These are phyloP conservation scores for Saccharomyces hybrid DNA, from an alignment of 1,139 yeast genomes.

Conservation along the genomic window DNA sequence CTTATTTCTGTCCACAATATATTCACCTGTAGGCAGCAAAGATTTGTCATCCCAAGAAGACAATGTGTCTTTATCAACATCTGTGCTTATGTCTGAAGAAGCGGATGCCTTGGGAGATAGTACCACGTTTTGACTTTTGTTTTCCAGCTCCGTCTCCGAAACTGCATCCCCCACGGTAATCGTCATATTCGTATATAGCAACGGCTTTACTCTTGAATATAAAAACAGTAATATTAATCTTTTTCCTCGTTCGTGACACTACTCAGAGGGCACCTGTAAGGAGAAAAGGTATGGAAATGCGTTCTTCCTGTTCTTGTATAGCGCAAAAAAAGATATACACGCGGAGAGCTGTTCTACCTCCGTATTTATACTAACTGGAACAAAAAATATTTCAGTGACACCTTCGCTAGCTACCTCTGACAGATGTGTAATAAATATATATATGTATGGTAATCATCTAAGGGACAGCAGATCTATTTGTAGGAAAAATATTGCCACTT, in stretches of 20 bases:
- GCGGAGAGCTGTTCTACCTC: background rate
- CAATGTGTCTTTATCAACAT: background rate
- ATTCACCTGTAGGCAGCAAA: constrained; percentile 17
- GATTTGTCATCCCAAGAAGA: constrained; percentile 1
- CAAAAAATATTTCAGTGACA: background rate
- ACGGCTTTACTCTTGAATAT: background rate
- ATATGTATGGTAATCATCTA: background rate
- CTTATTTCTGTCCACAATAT: constrained; percentile 19
- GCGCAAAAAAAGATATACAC: background rate
- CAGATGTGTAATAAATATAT: background rate
- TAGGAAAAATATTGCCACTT: background rate
- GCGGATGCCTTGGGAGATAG: background rate
- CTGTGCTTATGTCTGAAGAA: background rate
- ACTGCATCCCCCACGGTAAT: background rate
- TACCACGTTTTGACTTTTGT: background rate
- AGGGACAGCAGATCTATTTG: background rate
- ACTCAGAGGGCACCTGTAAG: background rate
- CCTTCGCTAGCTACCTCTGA: background rate
- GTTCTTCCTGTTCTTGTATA: background rate
- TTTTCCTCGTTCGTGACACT: background rate
- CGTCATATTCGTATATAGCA: background rate
- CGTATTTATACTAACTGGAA: background rate
- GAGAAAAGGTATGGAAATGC: background rate
- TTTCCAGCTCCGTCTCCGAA: background rate
- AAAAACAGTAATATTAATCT: background rate